Evolutionary conservation across 345 rosid genomes (phyloP), one percentile per base, ranked within the genome.

Genomic region (Rhodamnia argentea): DNA sequence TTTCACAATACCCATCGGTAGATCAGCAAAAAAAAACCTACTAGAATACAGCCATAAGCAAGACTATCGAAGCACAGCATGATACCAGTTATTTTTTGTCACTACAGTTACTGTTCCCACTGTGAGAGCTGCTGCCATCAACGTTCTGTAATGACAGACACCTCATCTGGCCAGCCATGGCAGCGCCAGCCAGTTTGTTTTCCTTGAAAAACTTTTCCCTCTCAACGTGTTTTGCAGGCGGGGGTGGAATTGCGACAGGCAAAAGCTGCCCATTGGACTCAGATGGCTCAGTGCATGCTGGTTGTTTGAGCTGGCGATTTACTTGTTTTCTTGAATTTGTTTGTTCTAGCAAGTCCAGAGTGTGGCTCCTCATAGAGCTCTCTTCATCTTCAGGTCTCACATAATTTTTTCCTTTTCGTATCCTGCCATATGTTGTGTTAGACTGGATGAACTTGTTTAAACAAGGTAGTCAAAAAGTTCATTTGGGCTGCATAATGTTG

Each of bases 201-300:
- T 94, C 98, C 96, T 93, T 91, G 85, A 97, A 97, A 91, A 95
- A 97, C n/a, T 59, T 94, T 86, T 97, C 98, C 93, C 99, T 93
- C 90, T 97, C 99, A 13, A 92, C 15, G 40, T 94, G 98, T 88
- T 95, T 96, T 82, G 99, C 93, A 75, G 99, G 99, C 18, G 99
- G 99, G 11, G 99, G 99, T 20, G 99, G 99, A 86, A 97, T 94
- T 26, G 89, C 93, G 82, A 92, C 91, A 29, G 92, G 84, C 29
- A 94, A 91, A 37, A 89, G 88, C 78, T 92, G 90, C 40, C 90
- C 85, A 32, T 47, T 82, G 82, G 88, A 84, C 82, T 92, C 93
- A 6, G 89, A 91, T 83, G 90, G 84, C 51, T 93, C 97, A 22
- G 88, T 84, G 52, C 88, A 86, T 82, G 93, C 83, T 82, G 96